phyloP scores from a whole-genome alignment of 139 green algal species.

The Micromonas commoda region DNA sequence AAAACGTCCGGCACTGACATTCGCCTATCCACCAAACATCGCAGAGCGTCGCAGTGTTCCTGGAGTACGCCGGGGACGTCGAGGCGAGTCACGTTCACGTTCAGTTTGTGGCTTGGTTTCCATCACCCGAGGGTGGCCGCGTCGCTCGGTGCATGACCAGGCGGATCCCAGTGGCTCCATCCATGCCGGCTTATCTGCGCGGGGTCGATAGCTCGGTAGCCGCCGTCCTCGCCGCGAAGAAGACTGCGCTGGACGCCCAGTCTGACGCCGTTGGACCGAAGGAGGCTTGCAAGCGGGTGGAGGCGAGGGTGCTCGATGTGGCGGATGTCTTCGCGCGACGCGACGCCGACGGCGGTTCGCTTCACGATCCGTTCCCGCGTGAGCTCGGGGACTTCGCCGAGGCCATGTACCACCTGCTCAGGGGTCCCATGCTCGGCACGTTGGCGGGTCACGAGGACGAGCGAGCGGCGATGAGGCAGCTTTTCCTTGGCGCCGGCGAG shows the following conservation, averaged over 20 bases:
- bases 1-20: too few species aligned
- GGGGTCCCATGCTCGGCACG: conserved; percentile 43
- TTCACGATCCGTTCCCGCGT: not conserved
- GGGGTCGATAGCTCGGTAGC: conserved; percentile 32
- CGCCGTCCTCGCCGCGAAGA: conserved; percentile 46
- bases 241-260: conserved; percentile 32
- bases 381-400: conserved; percentile 37
- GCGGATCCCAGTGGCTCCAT: not conserved
- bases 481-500: conserved; percentile 38
- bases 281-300: not conserved
- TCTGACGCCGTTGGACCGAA: not conserved
- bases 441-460: conserved; percentile 43
- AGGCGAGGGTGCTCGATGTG: not conserved
- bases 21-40: too few species aligned
- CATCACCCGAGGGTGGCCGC: too few species aligned
- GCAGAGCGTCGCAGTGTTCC: too few species aligned
- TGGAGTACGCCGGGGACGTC: too few species aligned
- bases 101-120: too few species aligned
- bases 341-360: too few species aligned
- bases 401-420: conserved; percentile 46
- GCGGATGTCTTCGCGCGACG: not conserved
- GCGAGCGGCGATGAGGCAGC: conserved; percentile 33
- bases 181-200: conserved; percentile 28
- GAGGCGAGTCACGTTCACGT: too few species aligned
- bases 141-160: not conserved